Evolutionary conservation across 768 basidiomycete species (phyloP).

Genomic region (Russula ochroleuca): DNA sequence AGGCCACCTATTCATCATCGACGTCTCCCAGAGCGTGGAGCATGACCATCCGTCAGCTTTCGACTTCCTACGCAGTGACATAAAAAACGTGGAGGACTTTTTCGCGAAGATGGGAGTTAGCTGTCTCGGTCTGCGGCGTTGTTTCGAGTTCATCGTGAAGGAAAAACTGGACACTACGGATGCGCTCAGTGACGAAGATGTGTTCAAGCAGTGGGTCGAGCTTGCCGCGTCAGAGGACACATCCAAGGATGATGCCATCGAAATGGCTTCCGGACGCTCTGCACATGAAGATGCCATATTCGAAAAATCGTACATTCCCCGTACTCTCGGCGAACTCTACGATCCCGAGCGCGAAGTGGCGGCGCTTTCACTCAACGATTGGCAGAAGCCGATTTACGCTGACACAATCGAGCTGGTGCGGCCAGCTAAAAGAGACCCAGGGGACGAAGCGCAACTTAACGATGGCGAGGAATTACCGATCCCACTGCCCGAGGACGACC

Average conservation of each 20-base stretch:
- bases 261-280: conserved; percentile 25
- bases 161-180: conserved; percentile 39
- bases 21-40: conserved; percentile 98
- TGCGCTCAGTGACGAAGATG: conserved; percentile 24
- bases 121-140: conserved; percentile 72
- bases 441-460: conserved; percentile 20
- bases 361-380: conserved; percentile 63
- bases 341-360: conserved; percentile 93
- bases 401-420: conserved; percentile 78
- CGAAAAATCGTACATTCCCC: conserved; percentile 86
- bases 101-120: conserved; percentile 71
- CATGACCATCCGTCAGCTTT: conserved; percentile 96
- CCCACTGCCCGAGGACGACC: conserved; percentile 13
- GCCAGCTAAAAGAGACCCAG: conserved; percentile 23
- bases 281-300: conserved; percentile 87
- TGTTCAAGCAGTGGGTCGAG: conserved; percentile 48
- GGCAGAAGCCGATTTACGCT: conserved; percentile 76
- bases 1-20: conserved; percentile 85
- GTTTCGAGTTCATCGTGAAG: conserved; percentile 85
- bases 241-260: conserved; percentile 25
- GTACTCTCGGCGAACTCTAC: conserved; percentile 85
- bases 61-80: conserved; percentile 90
- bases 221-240: conserved; percentile 32
- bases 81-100: conserved; percentile 91
- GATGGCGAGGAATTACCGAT: conserved; percentile 30